Percentiles rank a stretch among this genome's conserved stretches.
Conservation (phyloP, 192 early-diverging fungal genomes). For the Coemansia sp. region DNA sequence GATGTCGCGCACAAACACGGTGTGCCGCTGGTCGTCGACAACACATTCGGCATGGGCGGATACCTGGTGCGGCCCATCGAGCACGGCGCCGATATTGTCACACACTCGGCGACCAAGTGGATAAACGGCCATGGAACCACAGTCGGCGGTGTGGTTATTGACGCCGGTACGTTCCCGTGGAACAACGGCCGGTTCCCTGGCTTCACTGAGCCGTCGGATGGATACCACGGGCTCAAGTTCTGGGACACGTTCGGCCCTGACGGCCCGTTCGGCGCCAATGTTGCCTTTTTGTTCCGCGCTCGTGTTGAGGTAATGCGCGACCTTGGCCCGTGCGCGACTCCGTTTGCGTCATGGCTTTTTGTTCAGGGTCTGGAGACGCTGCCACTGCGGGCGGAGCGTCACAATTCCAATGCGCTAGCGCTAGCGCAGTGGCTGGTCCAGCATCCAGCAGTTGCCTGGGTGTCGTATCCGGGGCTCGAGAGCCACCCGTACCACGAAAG, state of each 20-base stretch:
- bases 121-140: constrained; percentile 88
- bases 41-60: constrained; percentile 93
- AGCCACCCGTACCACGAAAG: no score
- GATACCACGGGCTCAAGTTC: constrained; percentile 86
- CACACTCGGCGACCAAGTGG: constrained; percentile 95
- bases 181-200: constrained; percentile 84
- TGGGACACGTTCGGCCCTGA: constrained; percentile 82
- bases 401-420: constrained; percentile 73
- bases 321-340: constrained; percentile 79
- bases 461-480: no score
- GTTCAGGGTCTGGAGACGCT: constrained; percentile 91
- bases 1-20: constrained; percentile 77
- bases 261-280: constrained; percentile 54
- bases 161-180: constrained; percentile 86
- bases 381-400: constrained; percentile 83
- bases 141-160: constrained; percentile 88
- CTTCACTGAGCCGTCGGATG: constrained; percentile 74
- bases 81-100: constrained; percentile 95
- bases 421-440: constrained; percentile 78
- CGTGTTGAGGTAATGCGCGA: constrained; percentile 85
- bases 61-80: constrained; percentile 83
- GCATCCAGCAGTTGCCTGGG: constrained; percentile 73
- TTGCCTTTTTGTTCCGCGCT: constrained; percentile 74
- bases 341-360: constrained; percentile 86
- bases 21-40: constrained; percentile 91